Base-by-base conservation (phyloP, 2,329 filamentous ascomycete species). In the Diaporthe helianthi region DNA sequence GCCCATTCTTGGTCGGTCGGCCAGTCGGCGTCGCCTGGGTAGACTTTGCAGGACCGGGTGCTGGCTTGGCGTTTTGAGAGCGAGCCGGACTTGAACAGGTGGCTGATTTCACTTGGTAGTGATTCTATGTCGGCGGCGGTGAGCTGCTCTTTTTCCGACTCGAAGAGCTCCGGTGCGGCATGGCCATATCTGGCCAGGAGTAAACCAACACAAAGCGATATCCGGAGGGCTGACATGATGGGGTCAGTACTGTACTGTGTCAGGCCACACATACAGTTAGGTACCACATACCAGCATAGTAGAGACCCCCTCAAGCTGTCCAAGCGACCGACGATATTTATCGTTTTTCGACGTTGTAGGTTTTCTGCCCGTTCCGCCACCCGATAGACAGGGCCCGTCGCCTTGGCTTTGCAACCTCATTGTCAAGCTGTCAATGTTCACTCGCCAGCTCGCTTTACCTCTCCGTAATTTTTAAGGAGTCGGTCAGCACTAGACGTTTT, bases 1-100 rank as follows among this genome's bases (percentile, higher is more conserved):
- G 71, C 61, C 79, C 79, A 80, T 13, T 78, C 74, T 10, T 71
- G 55, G 1, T 75, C 73, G 3, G 72, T 54, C 0, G 78, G 79
- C 79, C 79, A 80, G 8, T 71, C 69, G 3, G 66, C 41, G 13
- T 73, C 73, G 10, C 76, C 77, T 1, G 78, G 76, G 60, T 74
- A 76, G 26, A 72, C 74, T 41, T 76, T 79, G 67, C 78, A 79
- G 19, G 58, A 24, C 4, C 58, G 44, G 29, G 33, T 63, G 29
- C 2, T 15, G 1, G 24, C 10, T n/a, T 24, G 31, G 6, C 12
- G 29, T 3, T 19, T n/a, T 7, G 33, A 26, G 19, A 17, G 29
- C 4, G 51, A 24, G 36, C 38, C 47, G 10, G 31, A 44, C 0
- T 64, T 22, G 38, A 69, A 69, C 5, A 69, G 49, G 44, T 63